These are phyloP conservation scores for Lactifluus volemus DNA, from an alignment of 768 basidiomycete species.

Conservation along the genomic window DNA sequence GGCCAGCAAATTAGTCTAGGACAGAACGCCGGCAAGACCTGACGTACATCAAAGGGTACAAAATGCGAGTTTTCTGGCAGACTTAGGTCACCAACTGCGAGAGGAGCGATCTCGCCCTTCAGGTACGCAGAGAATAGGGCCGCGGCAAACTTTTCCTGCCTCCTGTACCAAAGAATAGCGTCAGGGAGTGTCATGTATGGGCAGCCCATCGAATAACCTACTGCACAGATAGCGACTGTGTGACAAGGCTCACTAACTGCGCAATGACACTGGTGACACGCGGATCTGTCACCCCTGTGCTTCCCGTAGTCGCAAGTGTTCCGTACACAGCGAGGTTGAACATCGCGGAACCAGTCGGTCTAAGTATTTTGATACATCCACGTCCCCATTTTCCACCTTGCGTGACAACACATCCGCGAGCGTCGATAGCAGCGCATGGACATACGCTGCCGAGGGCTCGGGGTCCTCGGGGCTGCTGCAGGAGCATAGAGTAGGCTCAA, in stretches of 20 bases:
- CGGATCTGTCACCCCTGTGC: slow-evolving; percentile 32
- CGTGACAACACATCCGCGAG: slow-evolving; percentile 50
- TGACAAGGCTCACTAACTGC: slow-evolving; percentile 57
- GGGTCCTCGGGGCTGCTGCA: slow-evolving; percentile 28
- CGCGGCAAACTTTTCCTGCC: slow-evolving; percentile 51
- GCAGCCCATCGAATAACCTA: slow-evolving; percentile 33
- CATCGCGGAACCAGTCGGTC: slow-evolving; percentile 67
- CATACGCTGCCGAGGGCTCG: slow-evolving; percentile 74
- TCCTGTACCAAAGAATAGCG: slow-evolving; percentile 32
- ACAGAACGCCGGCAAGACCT: not conserved
- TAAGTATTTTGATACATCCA: slow-evolving; percentile 73
- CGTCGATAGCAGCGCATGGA: slow-evolving; percentile 70
- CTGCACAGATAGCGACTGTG: slow-evolving; percentile 55
- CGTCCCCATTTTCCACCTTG: slow-evolving; percentile 41
- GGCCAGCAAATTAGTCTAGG: not conserved
- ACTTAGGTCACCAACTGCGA: slow-evolving; percentile 51
- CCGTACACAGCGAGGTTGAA: slow-evolving; percentile 54
- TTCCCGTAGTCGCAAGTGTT: slow-evolving; percentile 24
- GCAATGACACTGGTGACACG: slow-evolving; percentile 55
- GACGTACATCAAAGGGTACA: slow-evolving; percentile 44
- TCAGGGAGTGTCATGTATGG: not conserved
- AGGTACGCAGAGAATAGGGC: slow-evolving; percentile 47
- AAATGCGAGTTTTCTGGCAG: slow-evolving; percentile 34
- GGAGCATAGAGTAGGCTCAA: slow-evolving; percentile 58
- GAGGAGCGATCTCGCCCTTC: slow-evolving; percentile 39